phyloP scores from a whole-genome alignment of 768 basidiomycete genomes.

The Agaricus bisporus region DNA sequence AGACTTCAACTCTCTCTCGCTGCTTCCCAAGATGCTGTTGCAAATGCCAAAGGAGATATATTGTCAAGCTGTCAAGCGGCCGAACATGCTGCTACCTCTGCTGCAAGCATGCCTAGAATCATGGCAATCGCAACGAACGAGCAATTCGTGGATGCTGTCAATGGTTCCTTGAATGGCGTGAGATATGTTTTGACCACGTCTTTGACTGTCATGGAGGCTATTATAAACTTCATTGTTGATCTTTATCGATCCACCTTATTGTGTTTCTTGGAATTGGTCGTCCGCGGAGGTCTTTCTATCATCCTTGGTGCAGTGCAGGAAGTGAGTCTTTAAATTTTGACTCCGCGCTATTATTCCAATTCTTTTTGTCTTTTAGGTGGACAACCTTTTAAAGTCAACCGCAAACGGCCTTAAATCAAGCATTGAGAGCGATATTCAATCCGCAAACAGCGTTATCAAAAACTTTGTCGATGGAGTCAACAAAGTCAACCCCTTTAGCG shows the following conservation, averaged over 20 bases:
- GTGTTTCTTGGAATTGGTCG: slow-evolving; percentile 87
- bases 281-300: slow-evolving; percentile 74
- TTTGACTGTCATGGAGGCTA: slow-evolving; percentile 78
- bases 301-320: slow-evolving; percentile 80
- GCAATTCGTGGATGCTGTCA: slow-evolving; percentile 72
- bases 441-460: slow-evolving; percentile 65
- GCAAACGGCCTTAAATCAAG: slow-evolving; percentile 55
- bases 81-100: slow-evolving; percentile 71
- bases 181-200: slow-evolving; percentile 67
- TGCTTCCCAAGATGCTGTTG: slow-evolving; percentile 60
- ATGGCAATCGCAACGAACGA: slow-evolving; percentile 81
- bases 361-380: slow-evolving; percentile 44
- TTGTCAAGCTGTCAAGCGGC: slow-evolving; percentile 82
- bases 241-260: slow-evolving; percentile 90
- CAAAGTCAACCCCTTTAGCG: slow-evolving; percentile 65
- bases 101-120: slow-evolving; percentile 85
- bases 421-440: slow-evolving; percentile 65
- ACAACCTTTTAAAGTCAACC: slow-evolving; percentile 55
- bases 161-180: slow-evolving; percentile 72
- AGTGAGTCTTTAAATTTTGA: slow-evolving; percentile 36
- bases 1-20: slow-evolving; percentile 70
- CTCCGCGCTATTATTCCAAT: not conserved
- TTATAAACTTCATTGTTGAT: slow-evolving; percentile 90
- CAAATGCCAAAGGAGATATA: slow-evolving; percentile 68
- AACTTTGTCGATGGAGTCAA: slow-evolving; percentile 64